These are phyloP conservation scores for Clavispora fructus DNA, from an alignment of 805 yeast species.

Conservation along the genomic window DNA sequence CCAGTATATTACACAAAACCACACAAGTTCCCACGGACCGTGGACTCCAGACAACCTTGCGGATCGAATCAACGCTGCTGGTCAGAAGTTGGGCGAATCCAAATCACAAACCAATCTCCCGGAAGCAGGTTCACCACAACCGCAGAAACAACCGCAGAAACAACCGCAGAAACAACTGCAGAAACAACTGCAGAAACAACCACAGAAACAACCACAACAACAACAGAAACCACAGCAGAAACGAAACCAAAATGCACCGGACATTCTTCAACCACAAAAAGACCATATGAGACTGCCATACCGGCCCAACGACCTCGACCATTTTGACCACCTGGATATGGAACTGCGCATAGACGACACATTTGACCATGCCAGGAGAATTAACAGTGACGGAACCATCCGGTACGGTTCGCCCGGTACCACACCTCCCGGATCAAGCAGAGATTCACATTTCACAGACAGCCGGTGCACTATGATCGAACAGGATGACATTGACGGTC, in stretches of 20 bases:
- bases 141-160: neutral
- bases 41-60: neutral
- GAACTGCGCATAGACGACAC: conserved; percentile 11
- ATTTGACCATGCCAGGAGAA: conserved; percentile 6
- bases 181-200: neutral
- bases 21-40: neutral
- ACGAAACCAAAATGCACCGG: neutral
- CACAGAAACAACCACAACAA: neutral
- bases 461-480: neutral
- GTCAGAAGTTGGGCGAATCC: neutral
- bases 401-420: conserved; percentile 22
- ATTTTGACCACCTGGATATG: conserved; percentile 14
- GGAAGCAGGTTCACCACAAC: neutral
- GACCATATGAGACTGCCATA: neutral
- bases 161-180: neutral
- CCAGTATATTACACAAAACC: conserved; percentile 2
- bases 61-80: neutral
- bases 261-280: neutral
- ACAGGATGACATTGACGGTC: conserved; percentile 12
- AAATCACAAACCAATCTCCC: neutral
- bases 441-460: conserved; percentile 4
- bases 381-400: neutral
- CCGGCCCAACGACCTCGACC: neutral
- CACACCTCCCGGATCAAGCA: conserved; percentile 29
- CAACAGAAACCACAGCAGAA: neutral